phyloP scores from a whole-genome alignment of 2,329 filamentous ascomycete genomes.

The Tolypocladium pustulatum region DNA sequence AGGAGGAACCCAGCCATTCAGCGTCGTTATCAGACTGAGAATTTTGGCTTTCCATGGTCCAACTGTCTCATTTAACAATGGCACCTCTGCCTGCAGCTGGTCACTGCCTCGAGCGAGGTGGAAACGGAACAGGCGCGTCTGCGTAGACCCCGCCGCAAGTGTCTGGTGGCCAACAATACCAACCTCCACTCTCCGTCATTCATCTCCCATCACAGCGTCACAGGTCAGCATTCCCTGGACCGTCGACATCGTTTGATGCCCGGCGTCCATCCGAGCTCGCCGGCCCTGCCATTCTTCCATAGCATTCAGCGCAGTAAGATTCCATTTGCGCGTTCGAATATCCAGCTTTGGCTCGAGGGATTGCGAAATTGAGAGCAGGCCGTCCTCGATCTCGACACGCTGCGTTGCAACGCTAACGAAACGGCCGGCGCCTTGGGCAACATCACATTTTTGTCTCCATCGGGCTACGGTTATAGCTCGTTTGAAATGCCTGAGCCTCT shows the following conservation, averaged over 20 bases:
- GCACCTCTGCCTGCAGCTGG: background rate
- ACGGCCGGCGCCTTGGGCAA: background rate
- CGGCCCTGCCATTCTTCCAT: background rate
- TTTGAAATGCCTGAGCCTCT: background rate
- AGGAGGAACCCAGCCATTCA: background rate
- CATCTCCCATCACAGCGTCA: background rate
- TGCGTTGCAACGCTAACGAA: background rate
- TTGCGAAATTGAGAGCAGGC: background rate
- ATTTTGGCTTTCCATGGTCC: too few species aligned
- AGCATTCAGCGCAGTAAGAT: background rate
- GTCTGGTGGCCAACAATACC: background rate
- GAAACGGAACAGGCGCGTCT: background rate
- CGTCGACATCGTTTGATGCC: background rate
- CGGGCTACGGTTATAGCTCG: background rate
- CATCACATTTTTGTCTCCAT: background rate
- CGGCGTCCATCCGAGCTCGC: background rate
- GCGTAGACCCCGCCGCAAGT: background rate
- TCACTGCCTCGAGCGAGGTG: background rate
- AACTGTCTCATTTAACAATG: background rate
- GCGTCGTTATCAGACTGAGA: too few species aligned
- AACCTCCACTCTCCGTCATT: background rate
- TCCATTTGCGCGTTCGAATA: background rate
- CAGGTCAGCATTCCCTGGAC: background rate
- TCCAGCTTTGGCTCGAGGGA: too few species aligned
- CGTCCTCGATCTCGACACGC: background rate